Base-by-base conservation (phyloP, 2,329 filamentous ascomycete genomes). In the Fusarium agapanthi region DNA sequence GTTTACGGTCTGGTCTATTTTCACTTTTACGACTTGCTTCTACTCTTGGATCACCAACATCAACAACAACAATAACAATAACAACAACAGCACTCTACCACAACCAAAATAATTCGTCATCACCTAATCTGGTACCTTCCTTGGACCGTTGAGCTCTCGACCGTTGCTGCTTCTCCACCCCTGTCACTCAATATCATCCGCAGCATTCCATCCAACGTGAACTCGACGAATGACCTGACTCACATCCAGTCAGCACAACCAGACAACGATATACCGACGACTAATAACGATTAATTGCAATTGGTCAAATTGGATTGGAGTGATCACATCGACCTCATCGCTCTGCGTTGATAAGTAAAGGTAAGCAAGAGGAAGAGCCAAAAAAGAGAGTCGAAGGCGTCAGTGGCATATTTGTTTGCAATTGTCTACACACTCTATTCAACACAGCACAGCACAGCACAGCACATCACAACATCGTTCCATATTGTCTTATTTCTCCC, bases 251-350 rank as follows among this genome's bases (percentile, higher is more conserved):
- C 61, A 50, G 45, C 61, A 66, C 37, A 56, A 67, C 69, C 16
- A 68, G 22, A 71, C 62, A 60, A 73, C 70, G 53, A 72, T 40
- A 65, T 51, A 56, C 63, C 66, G 61, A 71, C 61, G n/a, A 54
- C 37, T 55, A 30, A 41, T 43, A 24, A 51, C 38, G 30, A 61
- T 58, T 50, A 44, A 43, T 55, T 38, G 34, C 55, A 45, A 56
- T 54, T 65, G 53, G 62, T 38, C 57, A 55, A 41, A 37, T 35
- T 67, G 47, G 41, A 40, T 40, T 61, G 65, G 32, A 60, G 11
- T 35, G 22, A 41, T 18, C 22, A 35, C 35, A 45, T 50, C 35
- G 24, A 48, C 28, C 20, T 55, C 57, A 45, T 51, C 50, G 54
- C 28, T 50, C 14, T 15, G 37, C 59, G 38, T 35, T 54, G 16